phyloP scores from a whole-genome alignment of 257 asterid species.

The Anisodus acutangulus region DNA sequence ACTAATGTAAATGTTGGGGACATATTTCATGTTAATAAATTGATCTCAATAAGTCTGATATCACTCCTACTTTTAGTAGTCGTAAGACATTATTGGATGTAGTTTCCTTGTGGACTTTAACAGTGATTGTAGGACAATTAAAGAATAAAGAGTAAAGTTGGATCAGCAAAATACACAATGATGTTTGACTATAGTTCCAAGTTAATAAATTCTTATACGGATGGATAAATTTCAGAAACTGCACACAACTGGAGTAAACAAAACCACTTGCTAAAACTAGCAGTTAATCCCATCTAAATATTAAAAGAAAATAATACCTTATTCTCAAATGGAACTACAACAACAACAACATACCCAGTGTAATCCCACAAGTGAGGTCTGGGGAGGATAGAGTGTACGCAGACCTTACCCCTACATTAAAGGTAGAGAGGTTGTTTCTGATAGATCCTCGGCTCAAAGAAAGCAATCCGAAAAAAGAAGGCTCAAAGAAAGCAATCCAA shows the following conservation, averaged over 20 bases:
- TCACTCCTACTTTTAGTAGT: background rate
- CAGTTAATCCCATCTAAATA: background rate
- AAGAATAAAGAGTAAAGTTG: constrained; percentile 5
- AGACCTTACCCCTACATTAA: no score
- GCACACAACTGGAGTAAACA: no score
- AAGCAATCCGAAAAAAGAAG: no score
- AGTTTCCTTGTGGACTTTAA: background rate
- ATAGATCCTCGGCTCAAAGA: no score
- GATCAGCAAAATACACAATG: background rate
- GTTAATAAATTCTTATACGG: background rate
- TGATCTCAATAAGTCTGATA: background rate
- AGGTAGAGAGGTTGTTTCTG: no score
- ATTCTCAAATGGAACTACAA: background rate
- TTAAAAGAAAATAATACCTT: background rate
- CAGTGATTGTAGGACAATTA: background rate
- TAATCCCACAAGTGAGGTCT: no score
- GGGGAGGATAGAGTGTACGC: no score
- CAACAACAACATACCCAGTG: no score
- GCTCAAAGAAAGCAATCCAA: no score
- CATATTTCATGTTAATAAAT: background rate
- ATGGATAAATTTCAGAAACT: background rate
- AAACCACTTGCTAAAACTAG: background rate
- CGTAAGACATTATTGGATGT: background rate
- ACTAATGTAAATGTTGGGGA: background rate
- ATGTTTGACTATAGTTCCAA: background rate